Evolutionary conservation across 805 yeast species (phyloP).

Genomic region (Candida glaebosa): DNA sequence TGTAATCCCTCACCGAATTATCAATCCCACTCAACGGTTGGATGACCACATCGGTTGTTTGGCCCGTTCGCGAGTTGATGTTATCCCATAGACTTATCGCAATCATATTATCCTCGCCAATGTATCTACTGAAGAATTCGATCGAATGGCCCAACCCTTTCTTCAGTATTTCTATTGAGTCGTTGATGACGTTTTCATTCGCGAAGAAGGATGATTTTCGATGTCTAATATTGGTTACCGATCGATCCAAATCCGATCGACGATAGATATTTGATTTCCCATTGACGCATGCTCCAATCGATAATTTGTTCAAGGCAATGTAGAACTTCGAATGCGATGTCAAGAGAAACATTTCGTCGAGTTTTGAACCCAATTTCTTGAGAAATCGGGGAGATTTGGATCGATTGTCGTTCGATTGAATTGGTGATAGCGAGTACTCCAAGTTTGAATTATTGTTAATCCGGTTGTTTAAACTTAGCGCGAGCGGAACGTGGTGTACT

Average conservation of each 20-base stretch:
- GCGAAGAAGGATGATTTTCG: conserved; percentile 26
- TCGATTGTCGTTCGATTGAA: conserved; percentile 8
- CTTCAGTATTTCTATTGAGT: conserved; percentile 24
- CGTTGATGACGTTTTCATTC: conserved; percentile 24
- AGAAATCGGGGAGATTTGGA: conserved; percentile 11
- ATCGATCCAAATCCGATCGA: conserved; percentile 56
- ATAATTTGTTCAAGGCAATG: conserved; percentile 67
- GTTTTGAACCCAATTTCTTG: conserved; percentile 51
- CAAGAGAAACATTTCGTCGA: conserved; percentile 82
- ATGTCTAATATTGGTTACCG: conserved; percentile 43
- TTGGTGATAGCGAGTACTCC: conserved; percentile 18
- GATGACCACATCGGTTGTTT: conserved; percentile 74
- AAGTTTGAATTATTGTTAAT: conserved; percentile 17
- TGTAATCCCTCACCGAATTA: conserved; percentile 50
- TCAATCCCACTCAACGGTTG: conserved; percentile 59
- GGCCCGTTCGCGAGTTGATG: conserved; percentile 64
- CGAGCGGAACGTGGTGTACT: conserved; percentile 81
- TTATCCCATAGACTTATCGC: conserved; percentile 78
- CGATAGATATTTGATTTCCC: conserved; percentile 84
- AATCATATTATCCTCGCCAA: conserved; percentile 92
- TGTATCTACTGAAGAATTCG: conserved; percentile 69
- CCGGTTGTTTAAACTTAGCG: conserved; percentile 36
- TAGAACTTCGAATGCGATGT: conserved; percentile 87
- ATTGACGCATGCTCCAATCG: conserved; percentile 85
- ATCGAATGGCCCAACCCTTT: conserved; percentile 50